Conservation (phyloP, 2,329 filamentous ascomycete species). For the Pyricularia pennisetigena region DNA sequence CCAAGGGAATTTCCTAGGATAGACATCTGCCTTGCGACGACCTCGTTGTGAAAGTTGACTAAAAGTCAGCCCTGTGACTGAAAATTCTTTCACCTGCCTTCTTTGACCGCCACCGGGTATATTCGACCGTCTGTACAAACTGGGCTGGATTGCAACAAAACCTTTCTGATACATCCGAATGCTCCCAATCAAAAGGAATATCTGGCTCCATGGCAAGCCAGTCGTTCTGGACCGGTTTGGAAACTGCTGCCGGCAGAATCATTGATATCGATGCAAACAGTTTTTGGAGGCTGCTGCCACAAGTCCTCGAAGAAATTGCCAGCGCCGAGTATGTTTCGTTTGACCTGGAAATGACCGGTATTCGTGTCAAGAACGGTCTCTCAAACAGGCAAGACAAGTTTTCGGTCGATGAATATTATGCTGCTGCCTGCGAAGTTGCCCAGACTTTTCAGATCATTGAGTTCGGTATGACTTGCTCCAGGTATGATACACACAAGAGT, state of each 20-base stretch:
- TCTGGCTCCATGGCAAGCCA: neutral
- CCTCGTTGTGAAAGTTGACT: neutral
- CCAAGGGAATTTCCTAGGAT: neutral
- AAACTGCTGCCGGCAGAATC: neutral
- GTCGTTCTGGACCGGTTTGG: neutral
- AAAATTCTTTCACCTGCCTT: neutral
- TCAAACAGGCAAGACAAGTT: neutral
- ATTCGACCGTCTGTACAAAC: neutral
- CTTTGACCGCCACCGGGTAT: neutral
- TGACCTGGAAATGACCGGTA: conserved; percentile 28
- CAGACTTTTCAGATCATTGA: conserved; percentile 22
- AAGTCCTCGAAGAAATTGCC: conserved; percentile 18
- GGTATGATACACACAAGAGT: conserved; percentile 7
- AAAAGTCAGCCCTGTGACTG: neutral
- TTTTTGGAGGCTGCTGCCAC: conserved; percentile 19
- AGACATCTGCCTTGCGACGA: neutral
- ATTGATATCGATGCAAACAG: conserved; percentile 18
- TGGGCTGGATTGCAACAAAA: neutral
- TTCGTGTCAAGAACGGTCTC: conserved; percentile 10
- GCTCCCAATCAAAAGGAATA: neutral
- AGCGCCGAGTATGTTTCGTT: conserved; percentile 21
- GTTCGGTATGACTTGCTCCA: conserved; percentile 24
- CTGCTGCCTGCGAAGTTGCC: conserved; percentile 17
- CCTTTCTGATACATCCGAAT: neutral
- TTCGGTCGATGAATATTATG: conserved; percentile 17